phyloP scores from a whole-genome alignment of 805 yeast genomes.

The Myxozyma melibiosi region DNA sequence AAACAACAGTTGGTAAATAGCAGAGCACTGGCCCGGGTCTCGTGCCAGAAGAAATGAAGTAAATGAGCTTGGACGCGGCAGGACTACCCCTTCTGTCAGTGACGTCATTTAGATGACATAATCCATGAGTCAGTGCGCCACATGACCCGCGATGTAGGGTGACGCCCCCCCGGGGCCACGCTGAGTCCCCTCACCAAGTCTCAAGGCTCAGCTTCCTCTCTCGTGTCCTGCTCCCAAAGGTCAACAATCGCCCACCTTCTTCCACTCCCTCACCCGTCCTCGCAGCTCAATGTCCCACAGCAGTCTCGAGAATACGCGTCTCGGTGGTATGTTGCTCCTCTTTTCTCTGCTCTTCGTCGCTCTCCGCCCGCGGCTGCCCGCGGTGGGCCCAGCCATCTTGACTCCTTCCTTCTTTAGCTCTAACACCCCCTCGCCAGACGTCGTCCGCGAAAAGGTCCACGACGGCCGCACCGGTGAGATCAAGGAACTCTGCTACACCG shows the following conservation, averaged over 20 bases:
- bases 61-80: too few species aligned
- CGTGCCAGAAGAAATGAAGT: too few species aligned
- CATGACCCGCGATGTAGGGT: constrained; percentile 13
- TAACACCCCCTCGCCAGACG: constrained; percentile 10
- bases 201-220: neutral
- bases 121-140: neutral
- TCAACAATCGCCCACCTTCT: neutral
- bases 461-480: constrained; percentile 71
- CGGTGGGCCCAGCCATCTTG: neutral
- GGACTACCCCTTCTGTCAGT: neutral
- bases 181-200: constrained; percentile 10
- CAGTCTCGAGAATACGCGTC: constrained; percentile 12
- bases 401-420: neutral
- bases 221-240: neutral
- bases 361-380: neutral
- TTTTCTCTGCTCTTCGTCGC: neutral
- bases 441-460: constrained; percentile 57
- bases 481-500: constrained; percentile 70
- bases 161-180: constrained; percentile 3
- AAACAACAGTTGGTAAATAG: too few species aligned
- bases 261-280: neutral
- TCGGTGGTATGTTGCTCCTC: constrained; percentile 14
- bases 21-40: too few species aligned
- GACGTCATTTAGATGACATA: constrained; percentile 6
- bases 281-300: neutral